Percentiles rank a stretch among this genome's conserved stretches.
Conservation (phyloP, 1,284 basidiomycete genomes). For the Apiotrichum akiyoshidainum region DNA sequence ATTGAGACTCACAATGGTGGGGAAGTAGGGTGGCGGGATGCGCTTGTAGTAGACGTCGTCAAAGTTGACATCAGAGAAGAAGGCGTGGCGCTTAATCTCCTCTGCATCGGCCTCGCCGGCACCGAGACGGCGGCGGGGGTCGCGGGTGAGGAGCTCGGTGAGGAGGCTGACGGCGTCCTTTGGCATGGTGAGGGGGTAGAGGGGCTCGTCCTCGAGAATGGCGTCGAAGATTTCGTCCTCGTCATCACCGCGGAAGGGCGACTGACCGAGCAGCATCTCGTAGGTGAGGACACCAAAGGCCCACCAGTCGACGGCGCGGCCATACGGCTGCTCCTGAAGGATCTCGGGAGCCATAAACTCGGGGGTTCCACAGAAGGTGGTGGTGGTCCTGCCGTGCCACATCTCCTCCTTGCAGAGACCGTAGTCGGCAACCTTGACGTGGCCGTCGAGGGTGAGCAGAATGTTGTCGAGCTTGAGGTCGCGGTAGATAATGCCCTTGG, state of each 20-base stretch:
- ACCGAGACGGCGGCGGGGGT: conserved; percentile 88
- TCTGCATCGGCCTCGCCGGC: conserved; percentile 91
- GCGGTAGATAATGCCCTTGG: conserved; percentile 89
- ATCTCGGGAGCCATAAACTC: conserved; percentile 99
- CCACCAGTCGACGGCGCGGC: conserved; percentile 99
- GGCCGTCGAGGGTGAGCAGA: conserved; percentile 90
- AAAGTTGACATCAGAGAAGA: conserved; percentile 97
- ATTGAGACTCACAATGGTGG: conserved; percentile 60
- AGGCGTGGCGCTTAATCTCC: conserved; percentile 95
- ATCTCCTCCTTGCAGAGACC: conserved; percentile 99
- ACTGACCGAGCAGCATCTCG: conserved; percentile 98
- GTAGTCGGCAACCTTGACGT: conserved; percentile 98
- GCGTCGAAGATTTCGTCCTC: conserved; percentile 99
- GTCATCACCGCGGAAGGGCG: conserved; percentile 98
- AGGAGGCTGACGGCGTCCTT: conserved; percentile 92
- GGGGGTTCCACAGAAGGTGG: conserved; percentile 98
- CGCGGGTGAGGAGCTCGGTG: conserved; percentile 78
- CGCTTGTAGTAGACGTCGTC: conserved; percentile 95
- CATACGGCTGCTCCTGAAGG: conserved; percentile 94
- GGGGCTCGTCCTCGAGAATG: conserved; percentile 94
- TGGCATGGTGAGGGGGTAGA: conserved; percentile 99
- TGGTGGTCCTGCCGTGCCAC: conserved; percentile 96
- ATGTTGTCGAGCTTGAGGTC: conserved; percentile 99
- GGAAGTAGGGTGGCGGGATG: conserved; percentile 95
- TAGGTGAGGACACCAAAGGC: conserved; percentile 98